Conservation (phyloP, 805 yeast species). For the Monosporozyma servazzii region DNA sequence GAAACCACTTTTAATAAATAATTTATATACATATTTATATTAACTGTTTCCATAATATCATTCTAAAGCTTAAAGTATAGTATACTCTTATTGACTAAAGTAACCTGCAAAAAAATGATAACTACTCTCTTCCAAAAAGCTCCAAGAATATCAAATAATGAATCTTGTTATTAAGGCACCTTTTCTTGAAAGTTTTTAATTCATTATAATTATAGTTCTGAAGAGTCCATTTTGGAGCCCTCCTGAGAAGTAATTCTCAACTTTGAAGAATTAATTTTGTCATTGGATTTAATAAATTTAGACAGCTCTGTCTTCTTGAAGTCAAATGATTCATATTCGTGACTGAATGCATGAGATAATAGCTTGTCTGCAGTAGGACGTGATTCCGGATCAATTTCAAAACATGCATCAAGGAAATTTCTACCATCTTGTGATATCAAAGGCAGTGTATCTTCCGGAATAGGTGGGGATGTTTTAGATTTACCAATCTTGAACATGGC, state of each 20-base stretch:
- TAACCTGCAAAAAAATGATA: no score
- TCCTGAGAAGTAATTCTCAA: constrained; percentile 16
- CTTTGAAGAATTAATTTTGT: constrained; percentile 28
- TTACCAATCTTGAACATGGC: constrained; percentile 88
- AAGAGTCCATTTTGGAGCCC: not conserved
- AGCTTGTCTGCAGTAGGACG: constrained; percentile 80
- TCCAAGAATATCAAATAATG: no score
- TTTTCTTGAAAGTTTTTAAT: not conserved
- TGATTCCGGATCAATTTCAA: constrained; percentile 64
- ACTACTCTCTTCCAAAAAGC: no score
- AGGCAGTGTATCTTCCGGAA: constrained; percentile 76
- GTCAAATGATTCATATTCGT: constrained; percentile 33
- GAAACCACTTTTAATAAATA: not conserved
- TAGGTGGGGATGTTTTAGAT: constrained; percentile 86
- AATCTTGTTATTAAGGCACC: no score
- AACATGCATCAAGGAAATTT: constrained; percentile 67
- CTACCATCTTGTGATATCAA: constrained; percentile 56
- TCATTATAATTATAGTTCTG: not conserved
- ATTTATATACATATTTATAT: not conserved
- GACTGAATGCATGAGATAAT: constrained; percentile 45
- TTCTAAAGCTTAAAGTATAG: not conserved
- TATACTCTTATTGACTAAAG: not conserved
- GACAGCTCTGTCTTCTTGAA: constrained; percentile 51
- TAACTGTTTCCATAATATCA: not conserved
- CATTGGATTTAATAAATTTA: constrained; percentile 39